Conservation (phyloP, 768 basidiomycete species). For the Russula abietina region DNA sequence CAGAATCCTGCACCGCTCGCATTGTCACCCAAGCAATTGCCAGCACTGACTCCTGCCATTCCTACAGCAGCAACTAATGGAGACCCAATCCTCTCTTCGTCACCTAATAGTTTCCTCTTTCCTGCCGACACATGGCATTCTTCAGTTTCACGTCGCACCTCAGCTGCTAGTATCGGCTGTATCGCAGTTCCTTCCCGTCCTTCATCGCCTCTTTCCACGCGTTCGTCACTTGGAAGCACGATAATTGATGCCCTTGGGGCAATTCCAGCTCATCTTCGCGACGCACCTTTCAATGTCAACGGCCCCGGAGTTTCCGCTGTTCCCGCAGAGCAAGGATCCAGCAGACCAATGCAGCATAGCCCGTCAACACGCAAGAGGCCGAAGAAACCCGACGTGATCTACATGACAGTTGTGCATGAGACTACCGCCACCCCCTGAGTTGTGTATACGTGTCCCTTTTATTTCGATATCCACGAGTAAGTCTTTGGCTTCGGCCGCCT, state of each 20-base stretch:
- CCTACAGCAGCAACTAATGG: background rate
- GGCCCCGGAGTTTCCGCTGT: background rate
- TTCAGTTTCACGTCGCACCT: background rate
- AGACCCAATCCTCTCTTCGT: constrained; percentile 2
- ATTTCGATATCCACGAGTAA: background rate
- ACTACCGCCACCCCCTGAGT: constrained; percentile 2
- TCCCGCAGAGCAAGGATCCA: constrained; percentile 1
- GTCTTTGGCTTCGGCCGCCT: background rate
- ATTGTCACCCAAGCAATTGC: background rate
- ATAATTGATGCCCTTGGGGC: constrained; percentile 20
- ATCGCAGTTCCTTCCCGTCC: constrained; percentile 1
- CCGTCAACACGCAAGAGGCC: background rate
- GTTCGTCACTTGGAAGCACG: constrained; percentile 14
- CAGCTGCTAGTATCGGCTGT: no score
- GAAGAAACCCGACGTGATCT: constrained; percentile 17
- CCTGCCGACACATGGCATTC: constrained; percentile 15
- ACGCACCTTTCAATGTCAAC: constrained; percentile 12
- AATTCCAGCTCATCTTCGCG: constrained; percentile 16
- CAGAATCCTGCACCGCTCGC: background rate
- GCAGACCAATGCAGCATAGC: background rate
- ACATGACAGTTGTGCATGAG: constrained; percentile 25
- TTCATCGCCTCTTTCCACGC: constrained; percentile 11
- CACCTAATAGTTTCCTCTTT: constrained; percentile 10
- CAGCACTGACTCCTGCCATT: background rate
- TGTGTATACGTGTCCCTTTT: background rate